phyloP scores from a whole-genome alignment of 139 green algal genomes.

The Picochlorum costavermella region DNA sequence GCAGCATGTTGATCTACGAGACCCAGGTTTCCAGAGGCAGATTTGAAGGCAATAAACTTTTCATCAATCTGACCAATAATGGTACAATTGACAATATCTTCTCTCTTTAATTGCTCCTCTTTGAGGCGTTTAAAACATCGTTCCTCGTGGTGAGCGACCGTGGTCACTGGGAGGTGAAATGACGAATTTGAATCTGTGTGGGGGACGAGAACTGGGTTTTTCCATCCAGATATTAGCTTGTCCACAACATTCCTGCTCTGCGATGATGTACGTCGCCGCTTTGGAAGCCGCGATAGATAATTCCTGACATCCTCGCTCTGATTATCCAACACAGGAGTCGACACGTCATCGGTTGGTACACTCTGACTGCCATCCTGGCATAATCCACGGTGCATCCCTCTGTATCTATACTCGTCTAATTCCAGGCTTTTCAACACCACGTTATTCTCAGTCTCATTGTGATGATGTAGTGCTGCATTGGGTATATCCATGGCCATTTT shows the following conservation, averaged over 20 bases:
- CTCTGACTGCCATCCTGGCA: too few relatives aligned
- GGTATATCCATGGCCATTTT: too few relatives aligned
- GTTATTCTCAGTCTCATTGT: too few relatives aligned
- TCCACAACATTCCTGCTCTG: not conserved
- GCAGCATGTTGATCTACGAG: conserved; percentile 73
- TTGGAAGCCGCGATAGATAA: too few relatives aligned
- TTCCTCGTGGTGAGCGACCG: not conserved
- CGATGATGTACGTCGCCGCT: too few relatives aligned
- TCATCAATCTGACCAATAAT: conserved; percentile 34
- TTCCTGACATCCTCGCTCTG: too few relatives aligned
- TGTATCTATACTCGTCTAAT: too few relatives aligned
- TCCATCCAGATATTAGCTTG: conserved; percentile 15
- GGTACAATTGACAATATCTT: conserved; percentile 21
- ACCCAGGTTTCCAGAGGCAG: conserved; percentile 35
- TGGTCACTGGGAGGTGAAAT: not conserved
- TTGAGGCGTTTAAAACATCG: conserved; percentile 8
- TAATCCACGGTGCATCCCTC: too few relatives aligned
- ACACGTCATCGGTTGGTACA: too few relatives aligned
- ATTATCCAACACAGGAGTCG: too few relatives aligned
- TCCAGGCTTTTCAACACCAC: too few relatives aligned
- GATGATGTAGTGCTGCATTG: too few relatives aligned
- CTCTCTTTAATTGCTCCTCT: conserved; percentile 11
- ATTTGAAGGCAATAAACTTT: conserved; percentile 54
- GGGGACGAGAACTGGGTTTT: conserved; percentile 14
- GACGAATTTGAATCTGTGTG: not conserved